phyloP scores from a whole-genome alignment of 202 grass and related monocot species.

The Hordeum pubiflorum region DNA sequence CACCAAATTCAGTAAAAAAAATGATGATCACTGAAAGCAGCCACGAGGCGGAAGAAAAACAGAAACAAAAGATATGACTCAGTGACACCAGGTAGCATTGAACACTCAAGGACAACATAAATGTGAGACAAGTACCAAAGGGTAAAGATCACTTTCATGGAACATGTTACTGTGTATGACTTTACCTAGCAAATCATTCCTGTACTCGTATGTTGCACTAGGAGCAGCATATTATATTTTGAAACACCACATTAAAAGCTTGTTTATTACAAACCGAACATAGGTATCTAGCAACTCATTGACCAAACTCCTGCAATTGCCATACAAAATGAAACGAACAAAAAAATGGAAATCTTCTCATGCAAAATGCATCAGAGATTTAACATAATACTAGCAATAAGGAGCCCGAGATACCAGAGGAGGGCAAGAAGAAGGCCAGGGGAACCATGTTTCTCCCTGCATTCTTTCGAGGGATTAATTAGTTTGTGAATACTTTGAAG shows the following conservation, averaged over 20 bases:
- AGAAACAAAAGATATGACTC: no score
- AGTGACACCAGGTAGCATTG: no score
- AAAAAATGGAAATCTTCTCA: background rate
- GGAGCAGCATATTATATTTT: background rate
- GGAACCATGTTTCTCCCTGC: background rate
- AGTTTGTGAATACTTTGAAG: background rate
- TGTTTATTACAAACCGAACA: background rate
- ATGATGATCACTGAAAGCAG: no score
- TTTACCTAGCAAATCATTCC: background rate
- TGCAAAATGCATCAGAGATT: background rate
- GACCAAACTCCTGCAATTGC: background rate
- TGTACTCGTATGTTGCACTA: background rate
- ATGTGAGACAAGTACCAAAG: no score
- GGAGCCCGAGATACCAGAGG: background rate
- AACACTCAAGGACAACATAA: no score
- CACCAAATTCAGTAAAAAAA: no score
- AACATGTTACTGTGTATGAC: background rate
- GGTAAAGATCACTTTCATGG: no score
- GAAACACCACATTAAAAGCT: background rate
- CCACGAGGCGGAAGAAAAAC: no score
- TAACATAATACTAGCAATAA: background rate
- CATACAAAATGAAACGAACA: no score
- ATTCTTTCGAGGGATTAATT: conserved; percentile 11
- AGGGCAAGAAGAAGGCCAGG: background rate
- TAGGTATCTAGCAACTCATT: background rate